These are phyloP conservation scores for Trebouxia gelatinosa DNA, from an alignment of 163 green algal species.

Conservation along the genomic window DNA sequence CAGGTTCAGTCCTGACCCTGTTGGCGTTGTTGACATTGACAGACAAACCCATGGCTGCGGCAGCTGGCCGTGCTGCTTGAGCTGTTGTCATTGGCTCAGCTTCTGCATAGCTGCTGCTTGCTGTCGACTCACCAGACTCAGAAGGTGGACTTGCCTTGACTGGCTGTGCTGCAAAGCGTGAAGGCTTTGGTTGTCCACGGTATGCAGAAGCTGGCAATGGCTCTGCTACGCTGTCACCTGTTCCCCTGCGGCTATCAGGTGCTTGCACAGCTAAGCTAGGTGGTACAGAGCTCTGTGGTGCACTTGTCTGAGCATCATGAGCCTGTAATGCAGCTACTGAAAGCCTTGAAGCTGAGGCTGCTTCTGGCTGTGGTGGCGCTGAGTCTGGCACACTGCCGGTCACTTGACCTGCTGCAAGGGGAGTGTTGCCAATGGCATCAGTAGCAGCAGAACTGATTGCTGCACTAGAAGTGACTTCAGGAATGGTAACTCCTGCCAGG, in stretches of 20 bases:
- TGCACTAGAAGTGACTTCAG: conserved; percentile 20
- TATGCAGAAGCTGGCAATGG: neutral
- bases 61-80: too few species aligned
- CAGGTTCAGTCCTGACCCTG: conserved; percentile 1
- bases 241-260: conserved; percentile 6
- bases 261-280: conserved; percentile 3
- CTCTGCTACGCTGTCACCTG: conserved; percentile 12
- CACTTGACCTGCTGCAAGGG: conserved; percentile 3
- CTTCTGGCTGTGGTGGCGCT: neutral
- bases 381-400: neutral
- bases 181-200: neutral
- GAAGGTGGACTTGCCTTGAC: too few species aligned
- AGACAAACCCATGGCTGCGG: neutral
- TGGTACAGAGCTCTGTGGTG: neutral
- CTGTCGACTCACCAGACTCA: neutral
- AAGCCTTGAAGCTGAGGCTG: neutral
- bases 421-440: neutral
- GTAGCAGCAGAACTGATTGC: conserved; percentile 17
- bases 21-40: neutral
- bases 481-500: neutral
- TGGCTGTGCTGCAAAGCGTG: conserved; percentile 27
- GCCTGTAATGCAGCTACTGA: neutral
- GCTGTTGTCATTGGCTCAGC: neutral
- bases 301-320: neutral
- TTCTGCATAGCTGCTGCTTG: neutral